Percentiles rank a stretch among this genome's conserved stretches.
These are phyloP conservation scores for Apium graveolens DNA, from an alignment of 129 eudicot genomes.

Conservation along the genomic window DNA sequence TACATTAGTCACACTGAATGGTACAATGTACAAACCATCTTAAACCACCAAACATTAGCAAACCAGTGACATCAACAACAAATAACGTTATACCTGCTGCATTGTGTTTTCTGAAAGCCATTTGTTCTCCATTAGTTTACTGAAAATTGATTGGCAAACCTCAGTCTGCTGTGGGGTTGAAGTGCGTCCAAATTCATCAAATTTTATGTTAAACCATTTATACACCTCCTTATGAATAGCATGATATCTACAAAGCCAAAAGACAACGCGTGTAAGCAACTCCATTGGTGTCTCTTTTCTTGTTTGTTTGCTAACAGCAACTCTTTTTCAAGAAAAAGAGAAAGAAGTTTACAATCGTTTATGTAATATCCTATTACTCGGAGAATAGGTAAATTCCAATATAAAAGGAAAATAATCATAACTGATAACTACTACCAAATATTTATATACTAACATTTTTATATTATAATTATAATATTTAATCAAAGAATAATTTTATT, in stretches of 20 bases:
- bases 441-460: too few relatives aligned
- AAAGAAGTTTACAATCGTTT: background rate
- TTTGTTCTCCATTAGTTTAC: slow-evolving; percentile 63
- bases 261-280: background rate
- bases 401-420: too few relatives aligned
- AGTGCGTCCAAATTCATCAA: slow-evolving; percentile 89
- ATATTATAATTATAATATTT: too few relatives aligned
- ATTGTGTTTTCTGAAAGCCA: slow-evolving; percentile 88
- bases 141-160: slow-evolving; percentile 84
- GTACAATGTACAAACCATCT: background rate
- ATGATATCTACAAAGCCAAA: slow-evolving; percentile 48
- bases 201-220: slow-evolving; percentile 77
- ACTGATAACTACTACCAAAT: too few relatives aligned
- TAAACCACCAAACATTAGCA: too few relatives aligned
- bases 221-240: slow-evolving; percentile 84
- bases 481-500: too few relatives aligned
- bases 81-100: slow-evolving; percentile 62
- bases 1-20: background rate
- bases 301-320: background rate
- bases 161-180: slow-evolving; percentile 89
- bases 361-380: too few relatives aligned
- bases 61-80: background rate
- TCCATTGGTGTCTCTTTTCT: background rate
- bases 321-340: background rate
- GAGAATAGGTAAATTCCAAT: background rate